phyloP scores from a whole-genome alignment of 352 stramenopile species.

The Peronospora tabacina region DNA sequence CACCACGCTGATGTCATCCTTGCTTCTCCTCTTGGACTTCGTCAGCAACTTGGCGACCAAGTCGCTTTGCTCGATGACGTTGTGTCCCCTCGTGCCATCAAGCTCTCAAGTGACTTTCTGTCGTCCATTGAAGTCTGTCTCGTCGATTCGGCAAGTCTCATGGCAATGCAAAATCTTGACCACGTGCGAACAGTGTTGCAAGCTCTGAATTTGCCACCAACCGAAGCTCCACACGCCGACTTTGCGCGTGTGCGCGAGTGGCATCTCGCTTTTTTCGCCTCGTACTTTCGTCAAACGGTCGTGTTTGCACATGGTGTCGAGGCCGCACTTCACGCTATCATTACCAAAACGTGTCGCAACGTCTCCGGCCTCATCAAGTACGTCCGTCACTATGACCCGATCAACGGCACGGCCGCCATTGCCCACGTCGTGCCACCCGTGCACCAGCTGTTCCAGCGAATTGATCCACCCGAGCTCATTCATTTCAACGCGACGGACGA shows the following conservation, averaged over 20 bases:
- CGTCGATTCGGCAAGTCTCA: conserved; percentile 68
- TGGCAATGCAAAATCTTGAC: conserved; percentile 80
- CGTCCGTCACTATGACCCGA: conserved; percentile 42
- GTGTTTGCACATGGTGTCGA: conserved; percentile 59
- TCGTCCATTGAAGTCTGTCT: conserved; percentile 77
- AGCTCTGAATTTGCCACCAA: conserved; percentile 53
- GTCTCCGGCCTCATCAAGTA: conserved; percentile 45
- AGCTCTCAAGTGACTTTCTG: conserved; percentile 60
- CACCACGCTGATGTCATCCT: conserved; percentile 68
- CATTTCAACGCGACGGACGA: conserved; percentile 35
- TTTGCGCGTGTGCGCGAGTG: conserved; percentile 68
- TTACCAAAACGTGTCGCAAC: conserved; percentile 59
- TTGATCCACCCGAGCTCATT: conserved; percentile 11
- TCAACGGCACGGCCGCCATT: conserved; percentile 44
- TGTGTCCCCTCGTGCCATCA: conserved; percentile 20
- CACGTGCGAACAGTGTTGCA: conserved; percentile 59
- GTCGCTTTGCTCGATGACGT: conserved; percentile 35
- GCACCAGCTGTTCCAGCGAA: conserved; percentile 80
- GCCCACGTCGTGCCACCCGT: conserved; percentile 58
- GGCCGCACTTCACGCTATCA: conserved; percentile 46
- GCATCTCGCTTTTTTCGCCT: conserved; percentile 58
- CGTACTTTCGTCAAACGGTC: conserved; percentile 69
- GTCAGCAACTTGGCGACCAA: conserved; percentile 65
- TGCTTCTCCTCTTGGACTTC: conserved; percentile 58
- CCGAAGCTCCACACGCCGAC: conserved; percentile 62